Evolutionary conservation across 2,329 filamentous ascomycete genomes (phyloP).

Genomic region (Teratosphaeria zuluensis): DNA sequence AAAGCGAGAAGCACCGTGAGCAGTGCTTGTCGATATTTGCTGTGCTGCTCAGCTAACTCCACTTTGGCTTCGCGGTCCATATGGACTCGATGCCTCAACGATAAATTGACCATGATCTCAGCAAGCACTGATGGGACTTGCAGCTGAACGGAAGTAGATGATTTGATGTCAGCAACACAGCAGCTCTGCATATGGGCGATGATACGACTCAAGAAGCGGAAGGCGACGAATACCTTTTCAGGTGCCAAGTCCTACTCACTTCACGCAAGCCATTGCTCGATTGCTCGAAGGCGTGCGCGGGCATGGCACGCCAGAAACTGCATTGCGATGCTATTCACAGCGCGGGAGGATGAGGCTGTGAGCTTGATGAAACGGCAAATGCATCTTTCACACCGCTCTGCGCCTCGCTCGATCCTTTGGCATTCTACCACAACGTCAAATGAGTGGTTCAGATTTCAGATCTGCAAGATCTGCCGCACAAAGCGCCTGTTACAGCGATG

Average conservation of each 20-base stretch:
- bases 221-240: neutral
- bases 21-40: neutral
- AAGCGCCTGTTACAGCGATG: neutral
- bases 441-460: neutral
- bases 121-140: neutral
- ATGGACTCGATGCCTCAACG: constrained; percentile 1
- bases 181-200: neutral
- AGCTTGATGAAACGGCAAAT: neutral
- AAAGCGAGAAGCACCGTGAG: neutral
- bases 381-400: neutral
- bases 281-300: neutral
- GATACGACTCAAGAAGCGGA: neutral
- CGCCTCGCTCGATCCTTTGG: neutral
- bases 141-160: neutral
- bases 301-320: neutral
- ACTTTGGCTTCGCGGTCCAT: neutral
- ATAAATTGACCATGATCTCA: constrained; percentile 2
- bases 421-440: neutral
- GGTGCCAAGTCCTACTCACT: neutral
- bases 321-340: neutral
- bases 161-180: neutral
- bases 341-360: neutral
- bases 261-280: neutral
- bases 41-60: neutral
- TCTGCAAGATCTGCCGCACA: neutral